A percentile compares a stretch with the other conserved stretches of the same genome.
Evolutionary conservation across 805 yeast genomes (phyloP).

Genomic region (Blastobotrys peoriensis): DNA sequence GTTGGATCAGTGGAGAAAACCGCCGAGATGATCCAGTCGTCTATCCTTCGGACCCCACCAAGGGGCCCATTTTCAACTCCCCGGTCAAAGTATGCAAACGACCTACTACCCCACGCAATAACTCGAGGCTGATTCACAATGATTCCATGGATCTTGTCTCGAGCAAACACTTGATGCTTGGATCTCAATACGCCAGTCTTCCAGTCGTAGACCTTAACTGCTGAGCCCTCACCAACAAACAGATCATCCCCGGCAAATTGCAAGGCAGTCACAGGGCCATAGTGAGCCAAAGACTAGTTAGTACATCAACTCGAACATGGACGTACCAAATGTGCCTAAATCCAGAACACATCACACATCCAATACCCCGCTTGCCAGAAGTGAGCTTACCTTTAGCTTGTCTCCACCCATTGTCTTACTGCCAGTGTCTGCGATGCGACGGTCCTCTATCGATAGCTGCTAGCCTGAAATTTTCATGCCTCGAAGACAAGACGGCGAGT

Average conservation of each 20-base stretch:
- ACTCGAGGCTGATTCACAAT: conserved; percentile 32
- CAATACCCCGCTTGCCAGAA: no score
- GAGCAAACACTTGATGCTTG: conserved; percentile 46
- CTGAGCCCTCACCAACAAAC: conserved; percentile 69
- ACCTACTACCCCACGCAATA: conserved; percentile 65
- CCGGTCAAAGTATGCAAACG: conserved; percentile 43
- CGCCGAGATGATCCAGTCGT: conserved; percentile 76
- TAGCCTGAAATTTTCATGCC: no score
- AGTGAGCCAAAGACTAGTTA: conserved; percentile 15
- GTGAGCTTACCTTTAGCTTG: no score
- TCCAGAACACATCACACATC: no score
- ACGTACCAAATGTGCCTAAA: no score
- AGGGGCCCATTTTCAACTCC: conserved; percentile 24
- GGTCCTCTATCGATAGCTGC: no score
- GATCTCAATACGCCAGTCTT: conserved; percentile 33
- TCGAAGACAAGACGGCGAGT: no score
- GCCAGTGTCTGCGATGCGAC: no score
- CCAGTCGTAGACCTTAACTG: conserved; percentile 49
- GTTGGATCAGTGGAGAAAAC: conserved; percentile 36
- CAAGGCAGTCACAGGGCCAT: conserved; percentile 63
- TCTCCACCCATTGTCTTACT: no score
- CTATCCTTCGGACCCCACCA: conserved; percentile 25
- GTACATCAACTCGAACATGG: no score
- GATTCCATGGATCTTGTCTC: conserved; percentile 82
- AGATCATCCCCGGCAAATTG: conserved; percentile 37